Evolutionary conservation across 176 grass and related monocot species (phyloP).

Genomic region (Lolium rigidum): DNA sequence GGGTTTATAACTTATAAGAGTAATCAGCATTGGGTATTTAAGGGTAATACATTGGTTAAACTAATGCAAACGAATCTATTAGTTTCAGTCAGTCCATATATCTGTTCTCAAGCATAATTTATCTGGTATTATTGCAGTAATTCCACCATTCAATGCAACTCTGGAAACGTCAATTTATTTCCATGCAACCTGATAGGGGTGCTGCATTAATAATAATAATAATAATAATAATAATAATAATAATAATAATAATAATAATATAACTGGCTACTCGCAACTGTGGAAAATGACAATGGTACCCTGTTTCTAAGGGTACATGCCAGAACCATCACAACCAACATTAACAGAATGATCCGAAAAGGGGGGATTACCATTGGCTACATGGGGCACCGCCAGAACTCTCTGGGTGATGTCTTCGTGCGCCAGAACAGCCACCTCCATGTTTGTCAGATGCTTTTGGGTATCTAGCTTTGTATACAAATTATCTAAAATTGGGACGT

Average conservation of each 20-base stretch:
- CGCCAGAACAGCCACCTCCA: background rate
- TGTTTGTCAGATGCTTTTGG: background rate
- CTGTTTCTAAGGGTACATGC: slow-evolving; percentile 17
- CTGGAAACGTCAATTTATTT: background rate
- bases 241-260: background rate
- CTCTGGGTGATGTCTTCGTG: background rate
- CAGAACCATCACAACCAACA: background rate
- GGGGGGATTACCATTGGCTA: background rate
- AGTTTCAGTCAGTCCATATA: background rate
- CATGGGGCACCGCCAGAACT: background rate
- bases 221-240: background rate
- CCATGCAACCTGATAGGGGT: background rate
- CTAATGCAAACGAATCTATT: background rate
- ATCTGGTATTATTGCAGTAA: background rate
- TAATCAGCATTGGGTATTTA: background rate
- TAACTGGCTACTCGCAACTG: background rate
- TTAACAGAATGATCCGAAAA: background rate
- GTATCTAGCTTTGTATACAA: background rate
- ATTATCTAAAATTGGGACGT: background rate
- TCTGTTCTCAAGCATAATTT: background rate
- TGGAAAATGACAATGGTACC: background rate
- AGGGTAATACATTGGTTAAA: slow-evolving; percentile 31
- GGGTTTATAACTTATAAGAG: slow-evolving; percentile 1
- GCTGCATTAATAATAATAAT: background rate
- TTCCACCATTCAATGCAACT: background rate